A percentile compares a stretch with the other conserved stretches of the same genome.
Conservation (phyloP, 768 basidiomycete species). For the Hortiboletus flavorubellus region DNA sequence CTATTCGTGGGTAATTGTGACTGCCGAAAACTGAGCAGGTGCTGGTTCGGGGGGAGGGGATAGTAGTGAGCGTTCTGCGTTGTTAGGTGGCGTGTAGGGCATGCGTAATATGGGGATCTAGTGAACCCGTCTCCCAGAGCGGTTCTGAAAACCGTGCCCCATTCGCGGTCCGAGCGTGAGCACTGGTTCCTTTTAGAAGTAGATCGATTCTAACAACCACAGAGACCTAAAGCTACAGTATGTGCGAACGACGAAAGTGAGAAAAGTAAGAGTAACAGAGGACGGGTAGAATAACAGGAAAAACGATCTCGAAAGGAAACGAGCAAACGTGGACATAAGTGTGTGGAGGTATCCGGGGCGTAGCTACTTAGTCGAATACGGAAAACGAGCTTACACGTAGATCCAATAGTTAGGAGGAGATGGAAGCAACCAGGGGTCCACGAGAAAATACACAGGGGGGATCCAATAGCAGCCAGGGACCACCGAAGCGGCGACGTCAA, state of each 20-base stretch:
- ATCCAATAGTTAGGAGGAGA: not conserved
- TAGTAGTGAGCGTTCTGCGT: too few species aligned
- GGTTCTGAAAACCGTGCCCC: too few species aligned
- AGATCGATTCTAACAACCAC: not conserved
- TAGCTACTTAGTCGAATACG: not conserved
- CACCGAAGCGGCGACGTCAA: not conserved
- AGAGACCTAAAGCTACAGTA: not conserved
- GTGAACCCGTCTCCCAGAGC: too few species aligned
- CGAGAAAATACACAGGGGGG: constrained; percentile 12
- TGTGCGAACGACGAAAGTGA: not conserved
- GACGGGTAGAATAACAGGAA: not conserved
- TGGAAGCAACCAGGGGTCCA: not conserved
- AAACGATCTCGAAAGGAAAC: not conserved
- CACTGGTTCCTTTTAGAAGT: not conserved
- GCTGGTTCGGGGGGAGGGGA: too few species aligned
- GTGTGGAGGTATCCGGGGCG: constrained; percentile 4
- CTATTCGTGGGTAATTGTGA: too few species aligned
- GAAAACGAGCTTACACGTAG: not conserved
- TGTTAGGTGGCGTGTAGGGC: too few species aligned
- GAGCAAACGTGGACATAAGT: not conserved
- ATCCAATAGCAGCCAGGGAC: constrained; percentile 3
- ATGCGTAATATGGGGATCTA: too few species aligned
- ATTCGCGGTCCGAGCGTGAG: too few species aligned
- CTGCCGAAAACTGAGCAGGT: too few species aligned
- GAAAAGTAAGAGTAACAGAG: not conserved